These are phyloP conservation scores for Phytophthora chlamydospora DNA, from an alignment of 352 stramenopile genomes.

Conservation along the genomic window DNA sequence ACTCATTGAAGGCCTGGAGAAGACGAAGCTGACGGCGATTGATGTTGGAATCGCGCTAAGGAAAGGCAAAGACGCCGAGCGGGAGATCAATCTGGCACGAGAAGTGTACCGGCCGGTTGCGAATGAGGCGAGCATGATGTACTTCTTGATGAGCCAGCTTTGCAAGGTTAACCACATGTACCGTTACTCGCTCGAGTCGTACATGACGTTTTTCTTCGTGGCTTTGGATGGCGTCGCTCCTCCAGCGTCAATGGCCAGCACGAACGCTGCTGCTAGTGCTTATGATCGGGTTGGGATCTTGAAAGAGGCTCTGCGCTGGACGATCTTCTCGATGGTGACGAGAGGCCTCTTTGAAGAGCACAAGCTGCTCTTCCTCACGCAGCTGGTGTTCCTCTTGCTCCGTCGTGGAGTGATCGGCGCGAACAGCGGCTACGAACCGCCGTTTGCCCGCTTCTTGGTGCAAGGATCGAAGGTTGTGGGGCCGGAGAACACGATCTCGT, in stretches of 20 bases:
- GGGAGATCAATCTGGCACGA: conserved; percentile 90
- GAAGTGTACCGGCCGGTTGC: conserved; percentile 92
- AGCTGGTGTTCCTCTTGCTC: conserved; percentile 88
- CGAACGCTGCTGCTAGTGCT: conserved; percentile 27
- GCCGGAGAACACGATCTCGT: conserved; percentile 80
- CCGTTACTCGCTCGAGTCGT: conserved; percentile 92
- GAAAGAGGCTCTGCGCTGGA: conserved; percentile 83
- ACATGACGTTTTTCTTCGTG: conserved; percentile 89
- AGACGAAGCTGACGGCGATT: conserved; percentile 89
- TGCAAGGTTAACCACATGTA: conserved; percentile 94
- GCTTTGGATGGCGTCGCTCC: conserved; percentile 72
- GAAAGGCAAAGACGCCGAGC: conserved; percentile 88
- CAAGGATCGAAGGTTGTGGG: conserved; percentile 69
- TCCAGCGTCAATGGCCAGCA: background rate
- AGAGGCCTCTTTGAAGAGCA: conserved; percentile 93
- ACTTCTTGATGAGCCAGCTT: conserved; percentile 92
- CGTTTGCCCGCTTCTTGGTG: conserved; percentile 82
- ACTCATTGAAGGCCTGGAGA: conserved; percentile 93
- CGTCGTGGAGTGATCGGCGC: conserved; percentile 63
- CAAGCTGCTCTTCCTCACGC: conserved; percentile 90
- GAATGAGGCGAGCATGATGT: conserved; percentile 90
- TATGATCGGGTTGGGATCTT: conserved; percentile 68
- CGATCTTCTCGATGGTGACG: conserved; percentile 90
- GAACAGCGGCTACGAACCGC: conserved; percentile 75
- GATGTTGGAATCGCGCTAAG: conserved; percentile 86